phyloP scores from a whole-genome alignment of 208 protist species.

The Crithidia bombi region DNA sequence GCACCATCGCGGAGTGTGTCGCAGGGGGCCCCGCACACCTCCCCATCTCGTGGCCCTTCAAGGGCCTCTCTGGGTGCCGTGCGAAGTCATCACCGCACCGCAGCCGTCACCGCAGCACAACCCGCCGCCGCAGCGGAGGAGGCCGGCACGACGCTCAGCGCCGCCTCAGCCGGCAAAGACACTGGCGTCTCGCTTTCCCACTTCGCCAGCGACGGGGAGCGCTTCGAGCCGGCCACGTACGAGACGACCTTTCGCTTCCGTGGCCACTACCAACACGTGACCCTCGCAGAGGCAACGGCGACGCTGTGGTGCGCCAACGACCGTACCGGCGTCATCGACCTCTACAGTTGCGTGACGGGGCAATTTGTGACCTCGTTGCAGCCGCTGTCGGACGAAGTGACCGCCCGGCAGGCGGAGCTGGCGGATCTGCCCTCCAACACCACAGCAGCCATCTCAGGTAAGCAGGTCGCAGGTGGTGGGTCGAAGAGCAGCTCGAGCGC shows the following conservation, averaged over 20 bases:
- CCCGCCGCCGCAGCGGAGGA: not conserved
- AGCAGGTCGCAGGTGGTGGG: not conserved
- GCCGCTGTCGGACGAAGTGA: slow-evolving; percentile 21
- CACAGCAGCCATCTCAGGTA: not conserved
- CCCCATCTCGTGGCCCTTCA: not conserved
- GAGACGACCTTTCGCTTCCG: slow-evolving; percentile 46
- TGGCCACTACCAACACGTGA: slow-evolving; percentile 47
- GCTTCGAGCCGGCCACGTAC: slow-evolving; percentile 43
- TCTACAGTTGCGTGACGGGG: slow-evolving; percentile 73
- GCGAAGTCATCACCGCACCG: not conserved
- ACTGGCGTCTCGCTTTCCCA: slow-evolving; percentile 11
- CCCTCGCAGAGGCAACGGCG: slow-evolving; percentile 40
- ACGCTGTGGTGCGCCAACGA: slow-evolving; percentile 69
- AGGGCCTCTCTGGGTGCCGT: not conserved
- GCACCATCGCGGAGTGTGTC: slow-evolving; percentile 11
- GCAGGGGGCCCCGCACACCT: not conserved
- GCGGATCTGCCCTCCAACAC: slow-evolving; percentile 17
- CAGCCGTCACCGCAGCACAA: not conserved
- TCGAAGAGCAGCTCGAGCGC: not conserved
- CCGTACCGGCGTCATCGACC: slow-evolving; percentile 49
- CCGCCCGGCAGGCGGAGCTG: slow-evolving; percentile 19
- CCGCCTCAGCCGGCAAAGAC: not conserved
- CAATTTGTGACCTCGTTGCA: slow-evolving; percentile 45
- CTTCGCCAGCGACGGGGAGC: slow-evolving; percentile 26
- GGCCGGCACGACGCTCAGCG: not conserved